A percentile compares a stretch with the other conserved stretches of the same genome.
Evolutionary conservation across 176 grass and related monocot genomes (phyloP).

Genomic region (Musa acuminata): DNA sequence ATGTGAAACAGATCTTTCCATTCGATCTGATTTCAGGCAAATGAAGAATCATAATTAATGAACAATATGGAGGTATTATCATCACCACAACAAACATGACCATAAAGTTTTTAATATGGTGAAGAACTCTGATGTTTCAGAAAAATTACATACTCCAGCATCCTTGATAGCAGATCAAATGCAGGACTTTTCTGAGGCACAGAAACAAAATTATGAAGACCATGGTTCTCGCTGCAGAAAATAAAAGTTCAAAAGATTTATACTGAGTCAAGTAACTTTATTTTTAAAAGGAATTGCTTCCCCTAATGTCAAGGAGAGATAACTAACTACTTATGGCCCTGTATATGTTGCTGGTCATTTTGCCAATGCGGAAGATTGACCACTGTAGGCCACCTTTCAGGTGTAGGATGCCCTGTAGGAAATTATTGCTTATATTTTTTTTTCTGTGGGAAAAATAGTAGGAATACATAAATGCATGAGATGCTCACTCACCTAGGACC

Average conservation of each 20-base stretch:
- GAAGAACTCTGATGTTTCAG: background rate
- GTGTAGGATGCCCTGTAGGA: slow-evolving; percentile 72
- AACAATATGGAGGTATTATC: no score
- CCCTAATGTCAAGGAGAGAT: slow-evolving; percentile 7
- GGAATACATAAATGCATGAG: slow-evolving; percentile 11
- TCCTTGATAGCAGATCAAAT: slow-evolving; percentile 93
- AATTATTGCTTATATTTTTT: background rate
- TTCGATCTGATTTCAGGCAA: background rate
- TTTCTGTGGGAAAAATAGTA: slow-evolving; percentile 10
- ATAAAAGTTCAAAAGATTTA: slow-evolving; percentile 17
- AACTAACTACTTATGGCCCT: slow-evolving; percentile 87
- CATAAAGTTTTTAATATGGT: background rate
- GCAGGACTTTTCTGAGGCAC: slow-evolving; percentile 63
- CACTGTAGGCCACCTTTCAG: slow-evolving; percentile 95
- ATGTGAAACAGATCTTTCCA: background rate
- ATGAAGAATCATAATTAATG: background rate
- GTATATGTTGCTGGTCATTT: slow-evolving; percentile 86
- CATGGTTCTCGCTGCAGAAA: slow-evolving; percentile 70
- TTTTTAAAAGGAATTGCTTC: background rate
- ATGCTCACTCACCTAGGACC: slow-evolving; percentile 65
- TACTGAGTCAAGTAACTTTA: slow-evolving; percentile 7
- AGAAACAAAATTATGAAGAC: slow-evolving; percentile 83
- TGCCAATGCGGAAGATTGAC: slow-evolving; percentile 83
- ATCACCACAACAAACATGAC: background rate
- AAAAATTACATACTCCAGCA: slow-evolving; percentile 71